phyloP scores from a whole-genome alignment of 306 rosid species.

The Bauhinia variegata region DNA sequence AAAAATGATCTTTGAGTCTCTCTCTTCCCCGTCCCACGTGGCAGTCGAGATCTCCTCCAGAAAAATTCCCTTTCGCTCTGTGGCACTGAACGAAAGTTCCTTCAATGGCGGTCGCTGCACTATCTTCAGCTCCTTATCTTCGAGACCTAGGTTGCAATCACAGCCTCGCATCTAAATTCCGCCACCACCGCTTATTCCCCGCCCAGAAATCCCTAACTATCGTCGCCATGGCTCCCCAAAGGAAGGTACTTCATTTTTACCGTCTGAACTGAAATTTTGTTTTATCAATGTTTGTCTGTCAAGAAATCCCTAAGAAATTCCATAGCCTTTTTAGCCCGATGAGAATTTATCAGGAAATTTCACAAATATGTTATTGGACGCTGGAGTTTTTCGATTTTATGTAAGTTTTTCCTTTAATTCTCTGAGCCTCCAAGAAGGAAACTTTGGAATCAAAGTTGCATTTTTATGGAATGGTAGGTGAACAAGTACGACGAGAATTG shows the following conservation, averaged over 20 bases:
- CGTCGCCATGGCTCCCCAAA: conserved; percentile 75
- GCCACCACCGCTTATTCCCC: conserved; percentile 18
- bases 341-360: background rate
- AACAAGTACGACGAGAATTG: conserved; percentile 75
- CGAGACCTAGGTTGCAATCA: conserved; percentile 37
- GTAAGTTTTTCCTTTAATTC: background rate
- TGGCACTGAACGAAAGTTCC: background rate
- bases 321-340: conserved; percentile 11
- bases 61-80: background rate
- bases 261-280: background rate
- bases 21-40: conserved; percentile 55
- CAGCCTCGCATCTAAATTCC: conserved; percentile 40
- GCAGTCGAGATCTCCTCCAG: conserved; percentile 39
- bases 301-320: background rate
- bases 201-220: conserved; percentile 46
- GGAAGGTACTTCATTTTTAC: conserved; percentile 56
- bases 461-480: conserved; percentile 48
- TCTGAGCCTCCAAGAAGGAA: background rate
- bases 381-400: background rate
- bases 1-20: background rate
- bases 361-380: background rate
- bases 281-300: background rate
- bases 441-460: background rate
- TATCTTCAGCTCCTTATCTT: conserved; percentile 52
- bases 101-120: conserved; percentile 65